Evolutionary conservation across 495 filamentous ascomycete species (phyloP).

Genomic region (Penicillium nucicola): DNA sequence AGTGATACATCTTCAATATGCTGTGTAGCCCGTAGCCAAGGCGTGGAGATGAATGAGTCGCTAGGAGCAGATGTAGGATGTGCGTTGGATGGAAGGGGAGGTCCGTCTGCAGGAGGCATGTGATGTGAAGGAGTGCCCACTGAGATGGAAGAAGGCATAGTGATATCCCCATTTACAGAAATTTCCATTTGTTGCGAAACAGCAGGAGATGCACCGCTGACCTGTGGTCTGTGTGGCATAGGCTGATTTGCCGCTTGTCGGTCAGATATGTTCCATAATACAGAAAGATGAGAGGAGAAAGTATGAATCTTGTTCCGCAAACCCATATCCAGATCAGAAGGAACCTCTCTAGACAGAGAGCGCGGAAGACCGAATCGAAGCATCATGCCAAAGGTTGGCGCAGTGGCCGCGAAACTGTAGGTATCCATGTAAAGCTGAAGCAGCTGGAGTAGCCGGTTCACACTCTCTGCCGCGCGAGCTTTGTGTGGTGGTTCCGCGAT

Average conservation of each 20-base stretch:
- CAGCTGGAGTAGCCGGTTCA: conserved; percentile 29
- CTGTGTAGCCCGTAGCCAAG: conserved; percentile 31
- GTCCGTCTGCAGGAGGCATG: conserved; percentile 2
- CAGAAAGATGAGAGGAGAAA: conserved; percentile 32
- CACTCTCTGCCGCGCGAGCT: conserved; percentile 29
- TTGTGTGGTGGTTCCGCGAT: conserved; percentile 20
- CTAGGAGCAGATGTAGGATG: conserved; percentile 1
- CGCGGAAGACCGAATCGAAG: conserved; percentile 24
- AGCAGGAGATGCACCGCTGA: conserved; percentile 3
- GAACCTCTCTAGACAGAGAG: conserved; percentile 1
- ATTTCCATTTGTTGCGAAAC: conserved; percentile 9
- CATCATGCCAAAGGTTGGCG: conserved; percentile 35
- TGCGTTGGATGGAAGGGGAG: background rate
- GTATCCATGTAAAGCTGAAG: conserved; percentile 38
- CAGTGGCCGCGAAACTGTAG: conserved; percentile 36
- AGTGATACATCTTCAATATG: conserved; percentile 30
- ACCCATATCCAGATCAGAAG: conserved; percentile 27
- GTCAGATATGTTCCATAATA: conserved; percentile 25
- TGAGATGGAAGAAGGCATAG: conserved; percentile 1
- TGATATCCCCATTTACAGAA: conserved; percentile 4
- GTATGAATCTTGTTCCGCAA: conserved; percentile 30
- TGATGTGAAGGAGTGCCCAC: conserved; percentile 8
- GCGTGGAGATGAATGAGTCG: conserved; percentile 25
- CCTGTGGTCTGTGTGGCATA: conserved; percentile 1
- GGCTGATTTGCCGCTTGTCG: conserved; percentile 3